phyloP scores from a whole-genome alignment of 345 rosid species.

The Euphorbia peplus region DNA sequence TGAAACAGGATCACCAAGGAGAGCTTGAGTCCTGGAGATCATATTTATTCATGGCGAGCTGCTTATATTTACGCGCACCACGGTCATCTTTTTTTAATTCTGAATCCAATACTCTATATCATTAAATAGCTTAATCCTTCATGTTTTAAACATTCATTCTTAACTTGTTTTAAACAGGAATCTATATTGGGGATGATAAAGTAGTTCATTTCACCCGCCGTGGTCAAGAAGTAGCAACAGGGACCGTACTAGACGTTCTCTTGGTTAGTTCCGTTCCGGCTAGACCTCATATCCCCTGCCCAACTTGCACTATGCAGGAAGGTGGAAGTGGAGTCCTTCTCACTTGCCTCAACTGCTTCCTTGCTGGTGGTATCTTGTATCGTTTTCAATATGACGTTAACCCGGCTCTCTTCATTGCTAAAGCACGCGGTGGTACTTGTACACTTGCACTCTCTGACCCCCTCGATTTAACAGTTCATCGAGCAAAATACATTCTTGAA shows the following conservation, averaged over 20 bases:
- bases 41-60: slow-evolving; percentile 85
- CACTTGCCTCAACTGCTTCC: slow-evolving; percentile 86
- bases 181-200: slow-evolving; percentile 73
- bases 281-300: slow-evolving; percentile 47
- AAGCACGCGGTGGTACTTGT: slow-evolving; percentile 93
- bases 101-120: not conserved
- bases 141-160: not conserved
- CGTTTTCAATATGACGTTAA: slow-evolving; percentile 76
- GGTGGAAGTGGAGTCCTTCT: slow-evolving; percentile 65
- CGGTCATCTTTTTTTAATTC: slow-evolving; percentile 34
- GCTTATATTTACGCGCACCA: slow-evolving; percentile 93
- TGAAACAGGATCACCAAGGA: slow-evolving; percentile 43
- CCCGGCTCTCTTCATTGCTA: slow-evolving; percentile 72
- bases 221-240: slow-evolving; percentile 93
- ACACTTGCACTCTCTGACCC: slow-evolving; percentile 71
- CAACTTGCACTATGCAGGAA: slow-evolving; percentile 52
- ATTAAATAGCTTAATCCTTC: not conserved
- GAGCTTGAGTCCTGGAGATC: slow-evolving; percentile 81
- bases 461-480: slow-evolving; percentile 47
- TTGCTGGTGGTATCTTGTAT: slow-evolving; percentile 72
- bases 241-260: slow-evolving; percentile 67
- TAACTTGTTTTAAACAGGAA: slow-evolving; percentile 58
- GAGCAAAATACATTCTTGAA: slow-evolving; percentile 70
- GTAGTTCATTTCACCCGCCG: slow-evolving; percentile 86
- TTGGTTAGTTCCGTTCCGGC: slow-evolving; percentile 74